A percentile compares a stretch with the other conserved stretches of the same genome.
Evolutionary conservation across 495 filamentous ascomycete genomes (phyloP).

Genomic region (Daldinia grandis): DNA sequence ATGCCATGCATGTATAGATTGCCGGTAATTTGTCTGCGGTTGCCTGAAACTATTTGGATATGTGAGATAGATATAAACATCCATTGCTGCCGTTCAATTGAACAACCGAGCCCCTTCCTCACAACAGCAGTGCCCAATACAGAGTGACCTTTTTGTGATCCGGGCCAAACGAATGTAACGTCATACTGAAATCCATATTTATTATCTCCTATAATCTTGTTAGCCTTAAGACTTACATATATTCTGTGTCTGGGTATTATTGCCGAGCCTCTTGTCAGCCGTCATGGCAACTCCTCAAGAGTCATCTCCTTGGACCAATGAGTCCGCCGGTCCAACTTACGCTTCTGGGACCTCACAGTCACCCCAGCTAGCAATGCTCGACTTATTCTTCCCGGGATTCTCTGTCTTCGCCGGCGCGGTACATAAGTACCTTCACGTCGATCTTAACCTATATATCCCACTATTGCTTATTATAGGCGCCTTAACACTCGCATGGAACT

Average conservation of each 20-base stretch:
- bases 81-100: not conserved
- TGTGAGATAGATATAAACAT: not conserved
- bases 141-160: not conserved
- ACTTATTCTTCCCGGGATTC: slow-evolving; percentile 79
- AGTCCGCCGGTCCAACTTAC: slow-evolving; percentile 6
- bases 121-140: not conserved
- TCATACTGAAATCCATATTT: not conserved
- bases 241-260: not conserved
- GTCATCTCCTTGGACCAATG: slow-evolving; percentile 9
- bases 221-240: not conserved
- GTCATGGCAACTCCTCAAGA: slow-evolving; percentile 34
- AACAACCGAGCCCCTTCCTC: not conserved
- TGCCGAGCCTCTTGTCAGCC: not conserved
- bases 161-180: not conserved
- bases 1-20: not conserved
- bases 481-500: slow-evolving; percentile 60
- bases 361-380: slow-evolving; percentile 62
- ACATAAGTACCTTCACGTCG: slow-evolving; percentile 69
- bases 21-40: not conserved
- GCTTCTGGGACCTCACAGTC: slow-evolving; percentile 8
- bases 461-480: slow-evolving; percentile 61
- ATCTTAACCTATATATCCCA: slow-evolving; percentile 75
- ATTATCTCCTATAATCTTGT: not conserved
- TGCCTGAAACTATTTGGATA: not conserved
- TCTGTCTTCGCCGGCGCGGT: slow-evolving; percentile 68